A percentile compares a stretch with the other conserved stretches of the same genome.
These are phyloP conservation scores for Chalara sp. DNA, from an alignment of 2,329 filamentous ascomycete genomes.

Conservation along the genomic window DNA sequence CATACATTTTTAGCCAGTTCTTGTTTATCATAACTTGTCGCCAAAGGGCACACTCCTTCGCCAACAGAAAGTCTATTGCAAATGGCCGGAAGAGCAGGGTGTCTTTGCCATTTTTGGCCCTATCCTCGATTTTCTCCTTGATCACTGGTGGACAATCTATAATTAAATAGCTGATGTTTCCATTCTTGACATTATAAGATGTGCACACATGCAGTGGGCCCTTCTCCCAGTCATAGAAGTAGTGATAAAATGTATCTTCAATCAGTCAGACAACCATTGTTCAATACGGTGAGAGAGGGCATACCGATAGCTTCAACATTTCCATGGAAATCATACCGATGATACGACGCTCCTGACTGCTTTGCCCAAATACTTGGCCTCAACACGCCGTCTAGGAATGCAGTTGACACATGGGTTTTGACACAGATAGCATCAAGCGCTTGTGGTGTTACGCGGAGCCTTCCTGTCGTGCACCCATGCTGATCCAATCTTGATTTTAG, in stretches of 20 bases:
- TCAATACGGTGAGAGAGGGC: too few relatives aligned
- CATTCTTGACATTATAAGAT: neutral
- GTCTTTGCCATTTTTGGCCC: neutral
- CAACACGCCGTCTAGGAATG: too few relatives aligned
- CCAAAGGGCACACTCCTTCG: conserved; percentile 1
- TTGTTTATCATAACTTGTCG: neutral
- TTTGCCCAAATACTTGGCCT: too few relatives aligned
- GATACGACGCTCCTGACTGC: too few relatives aligned
- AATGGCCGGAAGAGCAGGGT: neutral
- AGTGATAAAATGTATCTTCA: conserved; percentile 1
- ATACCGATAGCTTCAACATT: too few relatives aligned
- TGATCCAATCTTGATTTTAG: too few relatives aligned
- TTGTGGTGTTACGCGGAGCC: too few relatives aligned
- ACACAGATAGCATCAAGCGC: too few relatives aligned
- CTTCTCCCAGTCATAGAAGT: conserved; percentile 1
- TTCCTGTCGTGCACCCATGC: too few relatives aligned
- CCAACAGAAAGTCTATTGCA: neutral
- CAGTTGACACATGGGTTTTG: too few relatives aligned
- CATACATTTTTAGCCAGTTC: neutral
- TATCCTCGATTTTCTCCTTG: neutral
- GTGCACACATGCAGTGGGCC: neutral
- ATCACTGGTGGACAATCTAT: neutral
- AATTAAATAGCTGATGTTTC: neutral
- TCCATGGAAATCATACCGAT: too few relatives aligned
- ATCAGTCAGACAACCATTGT: too few relatives aligned